A percentile compares a stretch with the other conserved stretches of the same genome.
Evolutionary conservation across 805 yeast genomes (phyloP).

Genomic region (Candida tallmaniae): DNA sequence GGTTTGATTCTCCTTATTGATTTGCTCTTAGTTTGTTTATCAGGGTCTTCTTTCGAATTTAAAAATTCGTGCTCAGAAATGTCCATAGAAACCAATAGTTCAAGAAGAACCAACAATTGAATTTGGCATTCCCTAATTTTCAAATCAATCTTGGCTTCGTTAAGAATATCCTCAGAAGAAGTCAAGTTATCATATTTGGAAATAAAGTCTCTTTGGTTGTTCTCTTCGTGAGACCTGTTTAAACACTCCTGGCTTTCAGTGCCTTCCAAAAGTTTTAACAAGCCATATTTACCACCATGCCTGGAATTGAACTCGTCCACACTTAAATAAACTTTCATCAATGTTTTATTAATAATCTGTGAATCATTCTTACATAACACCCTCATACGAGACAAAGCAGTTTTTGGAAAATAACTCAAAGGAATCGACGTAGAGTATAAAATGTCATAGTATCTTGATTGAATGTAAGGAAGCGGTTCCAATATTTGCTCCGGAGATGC

Average conservation of each 20-base stretch:
- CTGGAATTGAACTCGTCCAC: conserved; percentile 40
- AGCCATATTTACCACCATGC: conserved; percentile 31
- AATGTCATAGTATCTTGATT: conserved; percentile 29
- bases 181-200: conserved; percentile 6
- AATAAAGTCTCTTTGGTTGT: conserved; percentile 16
- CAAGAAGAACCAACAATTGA: conserved; percentile 47
- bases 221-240: conserved; percentile 16
- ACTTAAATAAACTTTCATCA: conserved; percentile 28
- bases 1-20: conserved; percentile 30
- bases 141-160: conserved; percentile 29
- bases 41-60: conserved; percentile 8
- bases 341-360: conserved; percentile 13
- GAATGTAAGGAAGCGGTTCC: conserved; percentile 28
- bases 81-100: conserved; percentile 32
- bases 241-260: conserved; percentile 1
- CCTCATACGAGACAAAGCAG: conserved; percentile 44
- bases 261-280: conserved; percentile 11
- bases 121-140: conserved; percentile 55
- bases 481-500: conserved; percentile 13
- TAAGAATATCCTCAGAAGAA: not conserved
- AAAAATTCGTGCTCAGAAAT: conserved; percentile 34
- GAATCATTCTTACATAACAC: conserved; percentile 34
- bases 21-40: conserved; percentile 11
- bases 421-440: conserved; percentile 39
- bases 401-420: conserved; percentile 41